Conservation (phyloP, 768 basidiomycete genomes). For the Wakefieldia striispora region DNA sequence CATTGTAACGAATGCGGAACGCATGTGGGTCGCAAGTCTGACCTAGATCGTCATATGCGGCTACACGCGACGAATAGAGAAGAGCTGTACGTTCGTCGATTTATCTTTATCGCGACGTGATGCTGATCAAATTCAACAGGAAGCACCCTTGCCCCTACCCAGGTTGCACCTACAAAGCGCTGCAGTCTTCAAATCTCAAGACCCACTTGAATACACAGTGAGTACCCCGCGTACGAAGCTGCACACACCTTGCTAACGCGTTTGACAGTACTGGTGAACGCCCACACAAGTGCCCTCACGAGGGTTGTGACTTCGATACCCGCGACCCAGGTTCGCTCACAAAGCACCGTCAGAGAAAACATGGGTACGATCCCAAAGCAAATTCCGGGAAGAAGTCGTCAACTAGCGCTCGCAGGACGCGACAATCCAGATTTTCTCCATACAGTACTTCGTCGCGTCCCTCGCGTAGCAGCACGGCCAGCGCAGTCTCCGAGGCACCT, state of each 20-base stretch:
- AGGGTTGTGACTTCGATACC: conserved; percentile 11
- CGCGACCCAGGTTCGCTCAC: conserved; percentile 24
- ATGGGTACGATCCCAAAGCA: conserved; percentile 17
- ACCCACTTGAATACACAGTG: conserved; percentile 32
- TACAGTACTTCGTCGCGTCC: no score
- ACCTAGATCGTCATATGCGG: conserved; percentile 28
- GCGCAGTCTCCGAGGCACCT: no score
- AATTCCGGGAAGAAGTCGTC: not conserved
- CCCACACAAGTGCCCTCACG: conserved; percentile 14
- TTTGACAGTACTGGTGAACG: conserved; percentile 9
- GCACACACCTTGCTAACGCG: not conserved
- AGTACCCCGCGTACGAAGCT: conserved; percentile 6
- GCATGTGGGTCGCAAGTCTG: conserved; percentile 22
- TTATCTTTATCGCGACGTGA: not conserved
- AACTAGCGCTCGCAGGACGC: not conserved
- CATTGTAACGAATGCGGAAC: conserved; percentile 15
- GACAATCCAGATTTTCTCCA: no score
- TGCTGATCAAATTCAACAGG: conserved; percentile 15
- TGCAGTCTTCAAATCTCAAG: conserved; percentile 28
- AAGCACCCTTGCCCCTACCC: conserved; percentile 21
- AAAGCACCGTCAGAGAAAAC: conserved; percentile 17
- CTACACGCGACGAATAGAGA: conserved; percentile 24
- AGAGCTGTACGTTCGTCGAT: conserved; percentile 16
- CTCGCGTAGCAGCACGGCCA: no score
- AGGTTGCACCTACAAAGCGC: conserved; percentile 20